A percentile compares a stretch with the other conserved stretches of the same genome.
phyloP scores from a whole-genome alignment of 2,329 filamentous ascomycete genomes.

The Penicillium sp. region DNA sequence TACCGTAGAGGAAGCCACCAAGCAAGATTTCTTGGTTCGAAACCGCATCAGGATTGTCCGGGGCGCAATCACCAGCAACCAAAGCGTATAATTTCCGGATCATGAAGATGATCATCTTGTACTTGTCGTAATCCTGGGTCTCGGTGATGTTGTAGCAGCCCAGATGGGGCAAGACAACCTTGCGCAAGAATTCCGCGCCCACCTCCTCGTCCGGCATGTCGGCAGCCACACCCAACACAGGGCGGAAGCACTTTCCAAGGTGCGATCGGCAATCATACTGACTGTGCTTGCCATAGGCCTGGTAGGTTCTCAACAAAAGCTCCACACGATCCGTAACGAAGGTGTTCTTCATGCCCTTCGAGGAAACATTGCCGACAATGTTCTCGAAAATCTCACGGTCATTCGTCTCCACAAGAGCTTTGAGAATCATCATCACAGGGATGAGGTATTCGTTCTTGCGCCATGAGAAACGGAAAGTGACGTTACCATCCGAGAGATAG shows the following conservation, averaged over 20 bases:
- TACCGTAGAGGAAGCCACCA: constrained; percentile 87
- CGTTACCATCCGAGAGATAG: constrained; percentile 90
- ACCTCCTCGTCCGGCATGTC: constrained; percentile 83
- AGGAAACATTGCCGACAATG: constrained; percentile 71
- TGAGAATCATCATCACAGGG: constrained; percentile 92
- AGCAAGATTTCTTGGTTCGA: constrained; percentile 94
- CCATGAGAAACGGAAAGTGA: constrained; percentile 97
- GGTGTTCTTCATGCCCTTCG: constrained; percentile 74
- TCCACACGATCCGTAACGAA: constrained; percentile 95
- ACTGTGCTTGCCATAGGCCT: constrained; percentile 77
- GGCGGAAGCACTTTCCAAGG: constrained; percentile 83
- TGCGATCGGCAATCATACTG: constrained; percentile 77
- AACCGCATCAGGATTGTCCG: constrained; percentile 94
- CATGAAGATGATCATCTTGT: constrained; percentile 91
- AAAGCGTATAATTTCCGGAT: constrained; percentile 89
- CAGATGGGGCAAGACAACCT: constrained; percentile 84
- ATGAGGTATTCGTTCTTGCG: constrained; percentile 95
- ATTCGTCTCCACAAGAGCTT: constrained; percentile 91
- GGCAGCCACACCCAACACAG: constrained; percentile 76
- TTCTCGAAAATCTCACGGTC: constrained; percentile 94
- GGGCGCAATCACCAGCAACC: constrained; percentile 83
- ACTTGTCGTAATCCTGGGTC: constrained; percentile 83
- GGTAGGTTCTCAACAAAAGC: constrained; percentile 85
- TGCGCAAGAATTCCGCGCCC: constrained; percentile 83
- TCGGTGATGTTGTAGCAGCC: constrained; percentile 80